Conservation (phyloP, 1,139 yeast genomes). For the Blastobotrys apis region DNA sequence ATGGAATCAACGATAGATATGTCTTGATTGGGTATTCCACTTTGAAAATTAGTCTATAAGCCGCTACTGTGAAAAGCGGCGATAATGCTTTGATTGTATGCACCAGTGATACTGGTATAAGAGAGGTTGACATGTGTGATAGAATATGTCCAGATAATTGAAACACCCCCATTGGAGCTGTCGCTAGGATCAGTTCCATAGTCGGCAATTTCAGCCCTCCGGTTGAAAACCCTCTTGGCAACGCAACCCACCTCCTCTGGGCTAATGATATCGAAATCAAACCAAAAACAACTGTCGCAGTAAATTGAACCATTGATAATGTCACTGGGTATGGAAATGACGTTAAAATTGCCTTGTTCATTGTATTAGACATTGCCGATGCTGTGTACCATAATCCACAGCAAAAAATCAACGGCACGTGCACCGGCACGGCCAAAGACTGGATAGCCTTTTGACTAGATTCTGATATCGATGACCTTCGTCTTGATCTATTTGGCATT, state of each 20-base stretch:
- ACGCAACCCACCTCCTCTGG: not conserved
- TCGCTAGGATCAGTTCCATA: constrained; percentile 52
- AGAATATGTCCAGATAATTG: constrained; percentile 89
- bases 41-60: constrained; percentile 59
- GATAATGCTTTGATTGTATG: constrained; percentile 89
- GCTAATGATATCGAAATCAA: constrained; percentile 32
- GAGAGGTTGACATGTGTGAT: constrained; percentile 80
- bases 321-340: constrained; percentile 75
- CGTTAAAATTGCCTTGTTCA: constrained; percentile 70
- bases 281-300: constrained; percentile 64
- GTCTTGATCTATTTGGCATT: constrained; percentile 13
- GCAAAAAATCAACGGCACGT: constrained; percentile 40
- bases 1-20: constrained; percentile 70
- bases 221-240: constrained; percentile 33
- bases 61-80: constrained; percentile 81
- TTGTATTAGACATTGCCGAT: constrained; percentile 77
- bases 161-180: constrained; percentile 89
- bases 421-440: constrained; percentile 37
- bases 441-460: constrained; percentile 32
- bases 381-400: constrained; percentile 76
- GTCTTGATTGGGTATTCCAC: constrained; percentile 59
- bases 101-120: constrained; percentile 85
- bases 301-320: constrained; percentile 78
- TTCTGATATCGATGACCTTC: constrained; percentile 25
- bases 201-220: constrained; percentile 46